A percentile compares a stretch with the other conserved stretches of the same genome.
These are phyloP conservation scores for Aspergillus indologenus DNA, from an alignment of 495 filamentous ascomycete genomes.

Conservation along the genomic window DNA sequence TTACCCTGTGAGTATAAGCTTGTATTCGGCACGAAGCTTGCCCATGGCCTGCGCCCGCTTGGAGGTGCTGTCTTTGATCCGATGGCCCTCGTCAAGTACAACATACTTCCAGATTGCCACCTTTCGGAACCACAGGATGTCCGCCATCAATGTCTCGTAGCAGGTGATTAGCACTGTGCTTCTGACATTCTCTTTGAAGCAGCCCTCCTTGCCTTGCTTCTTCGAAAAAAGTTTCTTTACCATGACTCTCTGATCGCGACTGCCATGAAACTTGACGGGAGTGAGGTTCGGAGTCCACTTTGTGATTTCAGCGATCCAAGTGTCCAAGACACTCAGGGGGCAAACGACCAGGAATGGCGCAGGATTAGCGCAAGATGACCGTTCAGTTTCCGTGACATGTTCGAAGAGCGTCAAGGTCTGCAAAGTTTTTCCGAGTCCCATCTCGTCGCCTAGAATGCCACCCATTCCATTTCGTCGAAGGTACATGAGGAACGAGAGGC, in stretches of 20 bases:
- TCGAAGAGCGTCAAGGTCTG: conserved; percentile 59
- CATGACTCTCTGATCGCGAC: conserved; percentile 32
- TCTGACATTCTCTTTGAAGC: not conserved
- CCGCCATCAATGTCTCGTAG: conserved; percentile 57
- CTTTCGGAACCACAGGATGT: conserved; percentile 58
- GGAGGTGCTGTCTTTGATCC: conserved; percentile 56
- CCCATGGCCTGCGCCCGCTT: conserved; percentile 50
- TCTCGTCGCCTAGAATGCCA: conserved; percentile 59
- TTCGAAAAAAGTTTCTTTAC: conserved; percentile 15
- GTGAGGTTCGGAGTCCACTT: conserved; percentile 58
- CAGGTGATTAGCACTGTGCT: conserved; percentile 53
- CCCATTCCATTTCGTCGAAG: conserved; percentile 57
- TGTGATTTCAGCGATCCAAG: conserved; percentile 54
- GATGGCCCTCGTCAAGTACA: conserved; percentile 59
- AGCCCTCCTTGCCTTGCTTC: not conserved
- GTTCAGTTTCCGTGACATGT: conserved; percentile 39
- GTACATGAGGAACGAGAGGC: conserved; percentile 59
- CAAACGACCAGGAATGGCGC: conserved; percentile 53
- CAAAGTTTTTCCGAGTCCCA: conserved; percentile 63
- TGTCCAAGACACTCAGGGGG: conserved; percentile 55
- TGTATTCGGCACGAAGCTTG: conserved; percentile 51
- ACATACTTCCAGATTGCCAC: conserved; percentile 57
- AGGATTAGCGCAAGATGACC: conserved; percentile 22
- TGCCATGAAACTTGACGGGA: conserved; percentile 56
- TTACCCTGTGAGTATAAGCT: conserved; percentile 58